Conservation (phyloP, 352 stramenopile species). For the Phytophthora lateralis region DNA sequence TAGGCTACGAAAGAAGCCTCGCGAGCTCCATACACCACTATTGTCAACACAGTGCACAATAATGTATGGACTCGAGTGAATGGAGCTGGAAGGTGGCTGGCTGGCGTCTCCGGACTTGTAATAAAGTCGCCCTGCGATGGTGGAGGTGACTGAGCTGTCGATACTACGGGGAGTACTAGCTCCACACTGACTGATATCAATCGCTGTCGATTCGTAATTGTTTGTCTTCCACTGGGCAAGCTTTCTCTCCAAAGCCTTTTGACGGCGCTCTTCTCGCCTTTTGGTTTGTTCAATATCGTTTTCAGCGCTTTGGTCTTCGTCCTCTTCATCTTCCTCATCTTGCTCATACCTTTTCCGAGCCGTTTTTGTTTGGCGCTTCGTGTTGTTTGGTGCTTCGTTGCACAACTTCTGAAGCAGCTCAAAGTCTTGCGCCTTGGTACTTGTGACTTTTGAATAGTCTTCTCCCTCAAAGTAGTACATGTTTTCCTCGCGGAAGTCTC, state of each 20-base stretch:
- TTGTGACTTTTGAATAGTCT: slow-evolving; percentile 60
- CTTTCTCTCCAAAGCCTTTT: slow-evolving; percentile 52
- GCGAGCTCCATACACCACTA: slow-evolving; percentile 70
- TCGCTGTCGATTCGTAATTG: slow-evolving; percentile 62
- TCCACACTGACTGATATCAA: slow-evolving; percentile 16
- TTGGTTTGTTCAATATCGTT: slow-evolving; percentile 48
- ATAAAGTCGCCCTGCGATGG: slow-evolving; percentile 31
- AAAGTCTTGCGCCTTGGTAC: slow-evolving; percentile 44
- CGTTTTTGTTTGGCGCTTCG: slow-evolving; percentile 36
- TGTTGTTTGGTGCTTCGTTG: slow-evolving; percentile 16
- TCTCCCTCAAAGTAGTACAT: slow-evolving; percentile 89
- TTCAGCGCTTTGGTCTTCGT: slow-evolving; percentile 37
- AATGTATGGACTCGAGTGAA: slow-evolving; percentile 38
- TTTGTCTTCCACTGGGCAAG: slow-evolving; percentile 60
- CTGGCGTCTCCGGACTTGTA: slow-evolving; percentile 72
- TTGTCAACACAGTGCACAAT: slow-evolving; percentile 83
- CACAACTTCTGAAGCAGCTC: slow-evolving; percentile 49
- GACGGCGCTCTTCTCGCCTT: slow-evolving; percentile 47
- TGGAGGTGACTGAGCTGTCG: slow-evolving; percentile 4
- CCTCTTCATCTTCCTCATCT: slow-evolving; percentile 41
- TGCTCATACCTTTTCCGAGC: slow-evolving; percentile 45
- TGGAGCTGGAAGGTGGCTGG: slow-evolving; percentile 30
- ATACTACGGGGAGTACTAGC: slow-evolving; percentile 9
- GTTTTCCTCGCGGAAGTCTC: slow-evolving; percentile 73
- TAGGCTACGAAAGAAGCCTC: slow-evolving; percentile 76